Evolutionary conservation across 2,329 filamentous ascomycete species (phyloP).

Genomic region (Neocucurbitaria cava): DNA sequence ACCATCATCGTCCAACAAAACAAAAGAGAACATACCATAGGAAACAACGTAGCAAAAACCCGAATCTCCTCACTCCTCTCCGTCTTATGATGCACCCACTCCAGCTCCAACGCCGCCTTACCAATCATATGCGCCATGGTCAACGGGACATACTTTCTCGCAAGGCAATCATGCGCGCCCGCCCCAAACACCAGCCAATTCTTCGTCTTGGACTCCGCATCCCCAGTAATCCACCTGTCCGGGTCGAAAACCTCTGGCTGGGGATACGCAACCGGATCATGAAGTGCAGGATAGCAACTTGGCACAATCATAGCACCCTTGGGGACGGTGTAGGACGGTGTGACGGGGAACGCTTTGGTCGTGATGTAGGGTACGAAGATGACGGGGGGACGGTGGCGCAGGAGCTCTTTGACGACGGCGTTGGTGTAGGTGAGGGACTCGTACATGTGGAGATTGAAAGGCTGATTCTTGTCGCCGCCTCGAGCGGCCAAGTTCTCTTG

Average conservation of each 20-base stretch:
- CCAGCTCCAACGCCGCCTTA: slow-evolving; percentile 81
- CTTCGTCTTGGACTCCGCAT: slow-evolving; percentile 88
- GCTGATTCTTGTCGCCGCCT: slow-evolving; percentile 72
- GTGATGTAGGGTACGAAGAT: slow-evolving; percentile 93
- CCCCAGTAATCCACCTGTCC: slow-evolving; percentile 87
- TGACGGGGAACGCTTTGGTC: slow-evolving; percentile 93
- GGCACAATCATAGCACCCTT: slow-evolving; percentile 96
- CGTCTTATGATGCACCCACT: slow-evolving; percentile 89
- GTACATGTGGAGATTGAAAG: slow-evolving; percentile 80
- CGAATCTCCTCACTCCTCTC: slow-evolving; percentile 88
- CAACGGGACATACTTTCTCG: slow-evolving; percentile 85
- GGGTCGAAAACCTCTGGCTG: slow-evolving; percentile 89
- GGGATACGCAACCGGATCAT: slow-evolving; percentile 88
- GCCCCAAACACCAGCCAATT: slow-evolving; percentile 97
- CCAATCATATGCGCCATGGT: slow-evolving; percentile 88
- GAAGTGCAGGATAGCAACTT: slow-evolving; percentile 84
- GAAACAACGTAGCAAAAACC: slow-evolving; percentile 97
- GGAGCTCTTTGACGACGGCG: slow-evolving; percentile 72
- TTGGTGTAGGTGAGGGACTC: slow-evolving; percentile 88
- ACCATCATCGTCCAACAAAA: too few species aligned
- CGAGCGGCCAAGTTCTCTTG: slow-evolving; percentile 83
- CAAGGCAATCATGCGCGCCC: slow-evolving; percentile 93
- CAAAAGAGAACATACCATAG: slow-evolving; percentile 69
- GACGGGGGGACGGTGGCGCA: slow-evolving; percentile 88
- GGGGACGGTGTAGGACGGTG: slow-evolving; percentile 81